A percentile compares a stretch with the other conserved stretches of the same genome.
Conservation (phyloP, 139 green algal species). For the Haematococcus lacustris region DNA sequence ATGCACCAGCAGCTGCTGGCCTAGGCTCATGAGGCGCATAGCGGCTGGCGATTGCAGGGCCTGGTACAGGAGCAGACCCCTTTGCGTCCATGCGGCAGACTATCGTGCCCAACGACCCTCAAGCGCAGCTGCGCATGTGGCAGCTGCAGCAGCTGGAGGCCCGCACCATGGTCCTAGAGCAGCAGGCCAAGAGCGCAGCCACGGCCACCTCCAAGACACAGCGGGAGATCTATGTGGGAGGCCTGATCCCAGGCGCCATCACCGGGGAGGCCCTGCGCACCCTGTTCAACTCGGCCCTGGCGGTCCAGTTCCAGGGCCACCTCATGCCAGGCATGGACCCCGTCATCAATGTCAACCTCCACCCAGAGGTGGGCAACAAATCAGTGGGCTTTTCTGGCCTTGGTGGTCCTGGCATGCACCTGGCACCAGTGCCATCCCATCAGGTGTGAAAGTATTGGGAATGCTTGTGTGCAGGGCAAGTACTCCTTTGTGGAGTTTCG, state of each 20-base stretch:
- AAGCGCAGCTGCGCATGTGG: constrained; percentile 39
- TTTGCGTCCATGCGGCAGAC: constrained; percentile 12
- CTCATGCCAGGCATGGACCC: constrained; percentile 48
- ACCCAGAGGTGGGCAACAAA: constrained; percentile 17
- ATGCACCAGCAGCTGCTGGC: too few relatives aligned
- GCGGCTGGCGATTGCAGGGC: constrained; percentile 4
- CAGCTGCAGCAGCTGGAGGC: constrained; percentile 74
- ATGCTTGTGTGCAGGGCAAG: constrained; percentile 30
- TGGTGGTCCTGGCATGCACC: too few relatives aligned
- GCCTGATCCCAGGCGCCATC: constrained; percentile 65
- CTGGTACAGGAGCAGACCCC: constrained; percentile 14
- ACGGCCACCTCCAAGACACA: constrained; percentile 67
- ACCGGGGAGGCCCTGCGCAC: constrained; percentile 53
- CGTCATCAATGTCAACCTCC: constrained; percentile 55
- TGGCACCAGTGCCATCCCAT: too few relatives aligned
- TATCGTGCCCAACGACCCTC: background rate
- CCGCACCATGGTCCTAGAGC: constrained; percentile 72
- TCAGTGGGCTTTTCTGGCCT: too few relatives aligned
- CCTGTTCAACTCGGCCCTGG: constrained; percentile 75
- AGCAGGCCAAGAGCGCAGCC: constrained; percentile 63
- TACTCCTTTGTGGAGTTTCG: constrained; percentile 87
- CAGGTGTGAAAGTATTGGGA: too few relatives aligned
- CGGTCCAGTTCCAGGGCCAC: constrained; percentile 51
- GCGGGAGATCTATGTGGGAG: constrained; percentile 75
- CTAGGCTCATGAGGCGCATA: too few relatives aligned